These are phyloP conservation scores for Rhizomucor pusillus DNA, from an alignment of 371 early-diverging fungal species.

Conservation along the genomic window DNA sequence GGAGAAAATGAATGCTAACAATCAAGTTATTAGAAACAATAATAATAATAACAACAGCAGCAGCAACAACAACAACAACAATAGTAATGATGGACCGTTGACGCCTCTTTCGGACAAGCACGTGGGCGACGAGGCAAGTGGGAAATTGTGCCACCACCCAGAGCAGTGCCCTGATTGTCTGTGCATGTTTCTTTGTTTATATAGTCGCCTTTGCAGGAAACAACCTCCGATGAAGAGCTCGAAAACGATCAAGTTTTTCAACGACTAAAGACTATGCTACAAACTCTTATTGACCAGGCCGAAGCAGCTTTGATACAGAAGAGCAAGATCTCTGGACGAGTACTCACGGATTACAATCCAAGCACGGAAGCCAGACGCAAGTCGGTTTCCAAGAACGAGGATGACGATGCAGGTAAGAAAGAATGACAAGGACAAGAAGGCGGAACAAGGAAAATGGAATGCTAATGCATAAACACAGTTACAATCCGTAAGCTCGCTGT, in stretches of 20 bases:
- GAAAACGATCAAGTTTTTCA: conserved; percentile 40
- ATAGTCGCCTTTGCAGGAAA: conserved; percentile 6
- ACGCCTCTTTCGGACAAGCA: conserved; percentile 38
- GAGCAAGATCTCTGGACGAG: conserved; percentile 20
- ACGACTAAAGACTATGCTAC: conserved; percentile 26
- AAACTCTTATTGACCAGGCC: conserved; percentile 41
- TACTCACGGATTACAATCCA: conserved; percentile 18
- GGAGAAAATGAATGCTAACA: too few species aligned
- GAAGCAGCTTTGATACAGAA: conserved; percentile 35
- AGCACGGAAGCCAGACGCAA: background rate
- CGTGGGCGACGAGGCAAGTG: conserved; percentile 30
- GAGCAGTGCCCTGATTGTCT: background rate
- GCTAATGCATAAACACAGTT: conserved; percentile 1
- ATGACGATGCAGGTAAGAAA: background rate
- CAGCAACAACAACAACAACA: conserved; percentile 15
- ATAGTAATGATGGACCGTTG: conserved; percentile 33
- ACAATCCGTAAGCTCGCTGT: conserved; percentile 14
- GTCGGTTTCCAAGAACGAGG: background rate
- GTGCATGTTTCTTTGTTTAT: background rate
- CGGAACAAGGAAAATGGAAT: background rate
- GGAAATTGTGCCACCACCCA: background rate
- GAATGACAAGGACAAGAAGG: background rate
- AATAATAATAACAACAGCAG: background rate
- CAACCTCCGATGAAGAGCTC: conserved; percentile 25
- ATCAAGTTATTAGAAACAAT: background rate